Evolutionary conservation across 192 early-diverging fungal species (phyloP), one percentile per base, ranked within the genome.

Genomic region (Coemansia sp.): DNA sequence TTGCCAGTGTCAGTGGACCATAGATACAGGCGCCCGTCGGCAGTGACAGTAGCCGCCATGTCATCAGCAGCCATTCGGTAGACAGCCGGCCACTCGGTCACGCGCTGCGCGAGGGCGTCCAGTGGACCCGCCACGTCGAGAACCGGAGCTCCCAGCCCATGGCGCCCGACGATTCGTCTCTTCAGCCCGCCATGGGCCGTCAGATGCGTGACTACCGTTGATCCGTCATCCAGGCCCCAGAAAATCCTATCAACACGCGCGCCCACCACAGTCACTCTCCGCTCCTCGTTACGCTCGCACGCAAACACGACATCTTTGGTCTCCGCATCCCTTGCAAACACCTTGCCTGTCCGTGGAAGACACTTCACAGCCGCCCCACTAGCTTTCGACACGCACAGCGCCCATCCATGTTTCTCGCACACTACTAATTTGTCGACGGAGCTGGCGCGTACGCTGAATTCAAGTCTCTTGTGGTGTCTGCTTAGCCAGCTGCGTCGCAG

Each of bases 161-260:
- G 53, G 8, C 26, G 26, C 5, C 6, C 23, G 23, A 61, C 46
- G 21, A 61, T 64, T 26, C 67, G 39, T 10, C 13, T 42, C 2
- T 44, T 11, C 32, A 67, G 57, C 14, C 2, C 38, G 32, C 78
- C 78, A 3, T 50, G 30, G 16, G 57, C 42, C 14, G 69, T 76
- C 59, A 80, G 43, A 1, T 63, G 73, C 9, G 67, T 72, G 43
- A 39, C 66, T 0, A 35, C 32, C 63, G 69, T 62, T 17, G 44
- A 44, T 9, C 78, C 78, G 37, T 62, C 60, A 10, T 43, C 60
- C 37, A 75, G 14, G 5, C 73, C 78, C 78, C 78, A 80, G 19
- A 58, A 14, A 19, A 73, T 60, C 28, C 67, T 13, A 43, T 80
- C 78, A 38, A 55, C 39, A 19, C 78, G 62, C 40, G 67, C 52